Base-by-base conservation (phyloP, 2,329 filamentous ascomycete genomes). In the Penicillium brevicompactum region DNA sequence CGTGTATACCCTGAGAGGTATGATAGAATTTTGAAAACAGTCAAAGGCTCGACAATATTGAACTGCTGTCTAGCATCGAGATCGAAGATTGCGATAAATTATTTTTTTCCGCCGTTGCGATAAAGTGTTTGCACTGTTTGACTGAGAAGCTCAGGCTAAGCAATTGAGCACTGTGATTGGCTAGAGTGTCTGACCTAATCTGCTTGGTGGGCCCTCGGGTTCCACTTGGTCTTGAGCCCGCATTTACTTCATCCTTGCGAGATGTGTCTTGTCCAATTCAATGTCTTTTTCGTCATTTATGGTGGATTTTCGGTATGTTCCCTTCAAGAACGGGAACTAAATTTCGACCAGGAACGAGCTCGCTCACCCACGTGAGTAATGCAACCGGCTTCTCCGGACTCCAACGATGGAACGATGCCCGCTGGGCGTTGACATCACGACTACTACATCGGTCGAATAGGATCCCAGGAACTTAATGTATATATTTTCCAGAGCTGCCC, bases 51-150 rank as follows among this genome's bases (percentile, higher is more conserved):
- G 41, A 51, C 32, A 54, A 30, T 46, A 46, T 53, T 40, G 16
- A 40, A 49, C 9, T 53, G 27, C 45, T 53, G 44, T 53, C 53
- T 53, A 53, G 40, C 24, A 43, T 37, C 14, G 27, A 53, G 46
- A 45, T 45, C 41, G 37, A 40, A 55, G 52, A 51, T 51, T 55
- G 58, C 58, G 63, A 66, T 66, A 65, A 65, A 66, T 62, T 62
- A 59, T 59, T 65, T 65, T 66, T 61, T 58, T 65, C 60, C 53
- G 40, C 41, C 49, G 55, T 49, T 50, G 51, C 51, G 61, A 64
- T 64, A 64, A 56, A 53, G 38, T 37, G 60, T 64, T 64, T 64
- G 60, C 58, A 61, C 46, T 55, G 55, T 64, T 65, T 65, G 61
- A 18, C n/a, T 1, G 10, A 13, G 3, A 7, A 56, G 46, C 53